Evolutionary conservation across 169 alveolate genomes (phyloP).

Genomic region (Perkinsus marinus): DNA sequence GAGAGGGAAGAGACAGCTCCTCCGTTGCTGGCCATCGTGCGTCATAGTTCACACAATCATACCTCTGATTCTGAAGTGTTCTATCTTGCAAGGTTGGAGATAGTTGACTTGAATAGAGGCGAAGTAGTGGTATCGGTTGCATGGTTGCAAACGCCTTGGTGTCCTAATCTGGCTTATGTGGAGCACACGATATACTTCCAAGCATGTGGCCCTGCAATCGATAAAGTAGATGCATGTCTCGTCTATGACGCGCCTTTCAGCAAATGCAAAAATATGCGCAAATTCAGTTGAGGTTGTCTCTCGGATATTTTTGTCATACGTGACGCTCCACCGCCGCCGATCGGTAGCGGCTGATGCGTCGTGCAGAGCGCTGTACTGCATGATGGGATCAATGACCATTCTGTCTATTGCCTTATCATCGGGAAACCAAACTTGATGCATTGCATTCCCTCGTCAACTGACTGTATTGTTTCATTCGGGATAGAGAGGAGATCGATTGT

Average conservation of each 20-base stretch:
- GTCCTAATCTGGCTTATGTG: not conserved
- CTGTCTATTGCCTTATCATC: too few species aligned
- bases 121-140: not conserved
- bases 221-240: not conserved
- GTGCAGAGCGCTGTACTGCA: too few species aligned
- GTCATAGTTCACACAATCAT: not conserved
- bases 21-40: not conserved
- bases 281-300: not conserved
- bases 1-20: not conserved
- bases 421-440: too few species aligned
- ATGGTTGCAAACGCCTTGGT: not conserved
- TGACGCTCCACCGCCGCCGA: not conserved
- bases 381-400: too few species aligned
- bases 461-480: too few species aligned
- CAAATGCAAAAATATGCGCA: not conserved
- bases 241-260: not conserved
- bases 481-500: too few species aligned
- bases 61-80: not conserved
- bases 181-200: not conserved
- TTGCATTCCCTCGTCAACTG: too few species aligned
- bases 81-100: not conserved
- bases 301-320: not conserved
- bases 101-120: not conserved
- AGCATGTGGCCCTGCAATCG: not conserved
- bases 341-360: too few species aligned